These are phyloP conservation scores for Crepidotus variabilis DNA, from an alignment of 768 basidiomycete species.

Conservation along the genomic window DNA sequence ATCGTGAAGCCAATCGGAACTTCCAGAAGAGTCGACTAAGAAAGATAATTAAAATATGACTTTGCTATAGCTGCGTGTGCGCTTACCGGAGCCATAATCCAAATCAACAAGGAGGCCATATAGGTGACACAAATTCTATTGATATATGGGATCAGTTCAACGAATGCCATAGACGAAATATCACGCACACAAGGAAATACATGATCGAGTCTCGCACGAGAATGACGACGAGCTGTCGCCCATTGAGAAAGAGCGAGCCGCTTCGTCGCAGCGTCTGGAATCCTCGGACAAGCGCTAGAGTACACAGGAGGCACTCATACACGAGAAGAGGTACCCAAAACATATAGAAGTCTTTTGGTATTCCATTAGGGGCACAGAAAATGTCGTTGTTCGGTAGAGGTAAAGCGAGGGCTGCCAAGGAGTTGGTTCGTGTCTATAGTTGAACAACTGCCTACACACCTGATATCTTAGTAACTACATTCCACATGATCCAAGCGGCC, in stretches of 20 bases:
- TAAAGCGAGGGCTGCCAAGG: slow-evolving; percentile 16
- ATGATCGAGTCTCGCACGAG: slow-evolving; percentile 54
- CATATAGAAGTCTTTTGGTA: slow-evolving; percentile 42
- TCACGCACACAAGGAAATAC: slow-evolving; percentile 55
- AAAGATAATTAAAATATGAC: background rate
- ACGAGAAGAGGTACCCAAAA: slow-evolving; percentile 61
- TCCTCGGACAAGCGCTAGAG: slow-evolving; percentile 46
- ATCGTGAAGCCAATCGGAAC: slow-evolving; percentile 56
- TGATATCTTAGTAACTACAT: slow-evolving; percentile 32
- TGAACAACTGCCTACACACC: slow-evolving; percentile 26
- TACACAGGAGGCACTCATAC: slow-evolving; percentile 51
- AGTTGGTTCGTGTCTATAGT: background rate
- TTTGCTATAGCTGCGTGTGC: background rate
- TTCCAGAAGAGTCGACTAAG: slow-evolving; percentile 39
- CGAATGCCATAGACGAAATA: background rate
- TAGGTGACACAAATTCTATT: slow-evolving; percentile 54
- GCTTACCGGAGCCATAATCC: slow-evolving; percentile 32
- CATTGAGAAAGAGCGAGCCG: slow-evolving; percentile 36
- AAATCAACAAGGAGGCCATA: slow-evolving; percentile 43
- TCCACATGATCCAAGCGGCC: slow-evolving; percentile 47
- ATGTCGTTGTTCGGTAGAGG: slow-evolving; percentile 17
- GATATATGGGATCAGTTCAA: background rate
- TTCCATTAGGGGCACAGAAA: slow-evolving; percentile 38
- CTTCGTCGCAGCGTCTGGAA: slow-evolving; percentile 37
- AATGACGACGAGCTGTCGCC: slow-evolving; percentile 41